Conservation (phyloP, 2,329 filamentous ascomycete genomes). For the Ophiostoma sp. region DNA sequence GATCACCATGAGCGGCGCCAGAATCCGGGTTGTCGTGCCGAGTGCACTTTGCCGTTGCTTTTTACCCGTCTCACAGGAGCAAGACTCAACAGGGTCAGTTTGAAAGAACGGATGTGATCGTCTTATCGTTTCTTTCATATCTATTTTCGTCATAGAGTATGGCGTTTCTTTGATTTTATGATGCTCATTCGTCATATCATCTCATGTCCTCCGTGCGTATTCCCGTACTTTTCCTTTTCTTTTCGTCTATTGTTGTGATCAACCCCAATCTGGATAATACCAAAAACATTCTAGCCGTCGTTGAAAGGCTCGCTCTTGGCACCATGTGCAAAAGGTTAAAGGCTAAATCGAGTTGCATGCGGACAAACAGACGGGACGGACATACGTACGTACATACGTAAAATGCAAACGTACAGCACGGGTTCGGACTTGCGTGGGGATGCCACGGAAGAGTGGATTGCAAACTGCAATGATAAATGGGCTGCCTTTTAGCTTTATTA, state of each 20-base stretch:
- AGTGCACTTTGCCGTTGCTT: not conserved
- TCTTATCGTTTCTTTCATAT: not conserved
- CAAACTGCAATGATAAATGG: not conserved
- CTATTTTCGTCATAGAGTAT: not conserved
- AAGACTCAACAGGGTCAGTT: not conserved
- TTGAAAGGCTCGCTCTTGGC: not conserved
- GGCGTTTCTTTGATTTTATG: not conserved
- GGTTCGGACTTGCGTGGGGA: constrained; percentile 10
- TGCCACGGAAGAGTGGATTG: not conserved
- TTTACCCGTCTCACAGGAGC: not conserved
- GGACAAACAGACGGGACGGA: not conserved
- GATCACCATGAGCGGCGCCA: not conserved
- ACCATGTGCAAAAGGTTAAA: not conserved
- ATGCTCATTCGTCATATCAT: not conserved
- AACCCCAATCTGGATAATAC: constrained; percentile 1
- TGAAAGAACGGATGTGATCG: not conserved
- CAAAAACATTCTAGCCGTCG: not conserved
- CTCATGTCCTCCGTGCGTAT: not conserved
- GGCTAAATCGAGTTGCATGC: not conserved
- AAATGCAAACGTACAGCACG: not conserved
- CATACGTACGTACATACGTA: not conserved
- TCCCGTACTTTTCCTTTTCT: not conserved
- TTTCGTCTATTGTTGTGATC: not conserved
- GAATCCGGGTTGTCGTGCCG: constrained; percentile 12
- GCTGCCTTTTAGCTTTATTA: not conserved